A percentile compares a stretch with the other conserved stretches of the same genome.
These are phyloP conservation scores for Cyanodermella asteris DNA, from an alignment of 2,329 filamentous ascomycete species.

Conservation along the genomic window DNA sequence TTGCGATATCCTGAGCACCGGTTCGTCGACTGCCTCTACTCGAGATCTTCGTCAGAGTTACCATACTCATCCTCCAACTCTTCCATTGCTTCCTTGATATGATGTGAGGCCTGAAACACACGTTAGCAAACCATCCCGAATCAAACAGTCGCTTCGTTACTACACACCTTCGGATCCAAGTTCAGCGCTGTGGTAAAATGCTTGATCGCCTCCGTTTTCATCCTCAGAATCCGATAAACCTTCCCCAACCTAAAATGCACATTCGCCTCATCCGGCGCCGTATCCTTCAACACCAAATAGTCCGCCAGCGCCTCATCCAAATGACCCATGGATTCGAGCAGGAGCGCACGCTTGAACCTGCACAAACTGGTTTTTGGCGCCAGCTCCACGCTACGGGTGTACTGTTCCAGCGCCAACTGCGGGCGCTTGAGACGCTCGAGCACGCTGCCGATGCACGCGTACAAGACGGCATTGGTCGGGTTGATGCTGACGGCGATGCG, in stretches of 20 bases:
- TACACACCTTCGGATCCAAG: constrained; percentile 75
- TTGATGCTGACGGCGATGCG: constrained; percentile 74
- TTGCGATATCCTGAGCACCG: too few relatives aligned
- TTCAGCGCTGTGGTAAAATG: constrained; percentile 92
- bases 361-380: constrained; percentile 64
- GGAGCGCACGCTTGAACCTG: constrained; percentile 80
- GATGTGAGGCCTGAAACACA: constrained; percentile 49
- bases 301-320: constrained; percentile 57
- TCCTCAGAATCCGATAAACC: constrained; percentile 34
- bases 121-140: constrained; percentile 5
- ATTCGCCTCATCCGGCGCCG: constrained; percentile 84
- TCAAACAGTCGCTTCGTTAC: neutral
- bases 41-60: constrained; percentile 37
- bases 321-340: constrained; percentile 52
- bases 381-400: constrained; percentile 60
- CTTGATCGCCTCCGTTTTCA: constrained; percentile 55
- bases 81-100: constrained; percentile 95
- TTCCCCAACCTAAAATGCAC: constrained; percentile 80
- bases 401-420: constrained; percentile 56
- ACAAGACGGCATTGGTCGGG: constrained; percentile 75
- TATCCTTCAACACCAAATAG: constrained; percentile 67
- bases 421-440: constrained; percentile 75
- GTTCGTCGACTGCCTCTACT: constrained; percentile 20
- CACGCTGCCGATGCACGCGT: constrained; percentile 79
- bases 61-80: constrained; percentile 56